Evolutionary conservation across 2,329 filamentous ascomycete species (phyloP).

Genomic region (Orbilia quercus): DNA sequence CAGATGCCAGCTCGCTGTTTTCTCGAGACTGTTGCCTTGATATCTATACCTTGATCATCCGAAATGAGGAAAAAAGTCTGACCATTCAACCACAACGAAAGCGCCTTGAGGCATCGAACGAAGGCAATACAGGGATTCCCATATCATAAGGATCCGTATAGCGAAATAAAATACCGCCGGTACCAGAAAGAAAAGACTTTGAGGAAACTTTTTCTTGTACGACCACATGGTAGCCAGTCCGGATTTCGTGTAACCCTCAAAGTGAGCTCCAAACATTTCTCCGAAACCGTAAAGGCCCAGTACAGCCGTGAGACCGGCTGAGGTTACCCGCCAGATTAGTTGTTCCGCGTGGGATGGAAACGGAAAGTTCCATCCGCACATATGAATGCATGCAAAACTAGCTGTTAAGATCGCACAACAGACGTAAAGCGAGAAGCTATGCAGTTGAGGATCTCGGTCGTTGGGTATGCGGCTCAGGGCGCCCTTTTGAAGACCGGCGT

Average conservation of each 20-base stretch:
- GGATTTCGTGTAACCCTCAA: conserved; percentile 8
- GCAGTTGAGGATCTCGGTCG: conserved; percentile 55
- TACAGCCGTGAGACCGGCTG: background rate
- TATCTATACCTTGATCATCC: background rate
- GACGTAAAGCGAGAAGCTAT: conserved; percentile 29
- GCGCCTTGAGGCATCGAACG: conserved; percentile 2
- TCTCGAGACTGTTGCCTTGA: too few species aligned
- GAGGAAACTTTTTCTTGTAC: conserved; percentile 9
- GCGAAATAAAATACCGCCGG: conserved; percentile 8
- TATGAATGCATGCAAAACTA: conserved; percentile 55
- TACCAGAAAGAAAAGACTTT: conserved; percentile 3
- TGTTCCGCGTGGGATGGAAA: conserved; percentile 59
- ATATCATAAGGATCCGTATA: conserved; percentile 11
- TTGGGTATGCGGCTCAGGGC: conserved; percentile 60
- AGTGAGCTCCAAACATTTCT: conserved; percentile 17
- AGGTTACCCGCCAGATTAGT: conserved; percentile 58
- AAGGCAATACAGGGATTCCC: conserved; percentile 4
- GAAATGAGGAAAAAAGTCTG: conserved; percentile 12
- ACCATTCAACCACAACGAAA: conserved; percentile 12
- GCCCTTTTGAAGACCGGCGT: conserved; percentile 50
- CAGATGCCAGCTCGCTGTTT: too few species aligned
- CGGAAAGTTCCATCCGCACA: conserved; percentile 60
- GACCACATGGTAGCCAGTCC: conserved; percentile 8
- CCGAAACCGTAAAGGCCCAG: conserved; percentile 9
- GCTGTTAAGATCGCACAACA: conserved; percentile 41